Conservation (phyloP, 768 basidiomycete genomes). For the Polyporus arcularius region DNA sequence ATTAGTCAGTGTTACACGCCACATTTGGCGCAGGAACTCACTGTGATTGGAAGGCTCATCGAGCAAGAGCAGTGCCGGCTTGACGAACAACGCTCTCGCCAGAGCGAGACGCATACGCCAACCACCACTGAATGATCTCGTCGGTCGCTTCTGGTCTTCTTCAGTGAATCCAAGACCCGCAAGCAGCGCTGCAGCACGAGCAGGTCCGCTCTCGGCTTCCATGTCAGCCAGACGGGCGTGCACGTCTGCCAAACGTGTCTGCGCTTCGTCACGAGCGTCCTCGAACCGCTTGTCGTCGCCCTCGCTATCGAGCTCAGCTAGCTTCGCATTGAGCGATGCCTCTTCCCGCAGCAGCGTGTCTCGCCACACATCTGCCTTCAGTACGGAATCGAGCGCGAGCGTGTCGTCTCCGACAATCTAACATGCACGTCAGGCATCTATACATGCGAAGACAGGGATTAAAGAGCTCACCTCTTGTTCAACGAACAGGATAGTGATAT, state of each 20-base stretch:
- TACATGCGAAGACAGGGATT: background rate
- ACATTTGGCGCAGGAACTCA: slow-evolving; percentile 34
- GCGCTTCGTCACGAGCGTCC: slow-evolving; percentile 84
- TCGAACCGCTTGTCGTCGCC: slow-evolving; percentile 80
- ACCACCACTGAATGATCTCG: slow-evolving; percentile 91
- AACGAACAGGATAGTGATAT: slow-evolving; percentile 97
- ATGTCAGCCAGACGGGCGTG: slow-evolving; percentile 93
- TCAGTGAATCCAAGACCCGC: slow-evolving; percentile 90
- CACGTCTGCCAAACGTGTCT: slow-evolving; percentile 81
- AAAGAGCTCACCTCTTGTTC: slow-evolving; percentile 81
- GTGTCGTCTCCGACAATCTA: slow-evolving; percentile 95
- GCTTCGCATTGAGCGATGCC: slow-evolving; percentile 65
- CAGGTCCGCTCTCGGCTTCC: slow-evolving; percentile 98
- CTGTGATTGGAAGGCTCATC: slow-evolving; percentile 98
- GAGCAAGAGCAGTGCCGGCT: slow-evolving; percentile 79
- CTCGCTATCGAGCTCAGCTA: slow-evolving; percentile 71
- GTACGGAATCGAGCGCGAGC: slow-evolving; percentile 85
- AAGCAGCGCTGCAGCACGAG: slow-evolving; percentile 84
- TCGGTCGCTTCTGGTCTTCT: slow-evolving; percentile 79
- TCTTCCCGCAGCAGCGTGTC: slow-evolving; percentile 91
- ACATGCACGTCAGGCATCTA: background rate
- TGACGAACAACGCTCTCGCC: slow-evolving; percentile 94
- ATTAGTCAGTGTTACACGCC: slow-evolving; percentile 5
- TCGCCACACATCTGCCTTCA: slow-evolving; percentile 99
- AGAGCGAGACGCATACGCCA: slow-evolving; percentile 98